Conservation (phyloP, 768 basidiomycete genomes). For the Rhodotorula diobovata region DNA sequence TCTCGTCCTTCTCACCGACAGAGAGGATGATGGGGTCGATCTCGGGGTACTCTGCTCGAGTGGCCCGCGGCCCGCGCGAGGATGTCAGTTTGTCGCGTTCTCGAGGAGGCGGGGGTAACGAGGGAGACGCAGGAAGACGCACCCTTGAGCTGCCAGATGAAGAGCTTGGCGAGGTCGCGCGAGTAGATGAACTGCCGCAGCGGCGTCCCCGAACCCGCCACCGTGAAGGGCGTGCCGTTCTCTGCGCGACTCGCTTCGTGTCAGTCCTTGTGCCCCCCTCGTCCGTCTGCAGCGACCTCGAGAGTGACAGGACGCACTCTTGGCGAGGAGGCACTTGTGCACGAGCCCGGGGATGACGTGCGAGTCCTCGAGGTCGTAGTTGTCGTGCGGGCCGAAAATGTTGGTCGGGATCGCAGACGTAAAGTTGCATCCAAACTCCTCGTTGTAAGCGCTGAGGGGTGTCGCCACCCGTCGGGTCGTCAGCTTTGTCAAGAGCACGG, state of each 20-base stretch:
- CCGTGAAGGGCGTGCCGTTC: constrained; percentile 76
- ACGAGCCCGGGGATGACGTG: constrained; percentile 93
- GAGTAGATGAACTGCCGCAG: constrained; percentile 98
- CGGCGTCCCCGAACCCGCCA: constrained; percentile 85
- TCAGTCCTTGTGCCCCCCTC: too few relatives aligned
- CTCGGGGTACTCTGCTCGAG: constrained; percentile 76
- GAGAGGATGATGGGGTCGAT: constrained; percentile 91
- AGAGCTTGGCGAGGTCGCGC: constrained; percentile 87
- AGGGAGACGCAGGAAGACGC: background rate
- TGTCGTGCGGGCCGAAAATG: constrained; percentile 91
- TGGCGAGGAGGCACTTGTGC: constrained; percentile 86
- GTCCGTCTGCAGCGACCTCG: too few relatives aligned
- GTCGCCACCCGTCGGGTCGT: background rate
- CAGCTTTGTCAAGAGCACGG: too few relatives aligned
- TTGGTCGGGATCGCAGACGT: constrained; percentile 96
- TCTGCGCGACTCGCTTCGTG: constrained; percentile 50
- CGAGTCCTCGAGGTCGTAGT: constrained; percentile 83
- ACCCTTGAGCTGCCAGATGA: constrained; percentile 67
- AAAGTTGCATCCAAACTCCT: constrained; percentile 89
- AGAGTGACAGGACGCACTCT: constrained; percentile 57
- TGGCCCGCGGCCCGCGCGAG: constrained; percentile 54
- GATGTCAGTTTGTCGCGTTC: constrained; percentile 36
- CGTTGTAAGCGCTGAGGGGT: constrained; percentile 75
- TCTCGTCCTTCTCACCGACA: constrained; percentile 88
- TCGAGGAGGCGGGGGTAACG: too few relatives aligned